Evolutionary conservation across 1,284 basidiomycete species (phyloP).

Genomic region (Inonotus obliquus): DNA sequence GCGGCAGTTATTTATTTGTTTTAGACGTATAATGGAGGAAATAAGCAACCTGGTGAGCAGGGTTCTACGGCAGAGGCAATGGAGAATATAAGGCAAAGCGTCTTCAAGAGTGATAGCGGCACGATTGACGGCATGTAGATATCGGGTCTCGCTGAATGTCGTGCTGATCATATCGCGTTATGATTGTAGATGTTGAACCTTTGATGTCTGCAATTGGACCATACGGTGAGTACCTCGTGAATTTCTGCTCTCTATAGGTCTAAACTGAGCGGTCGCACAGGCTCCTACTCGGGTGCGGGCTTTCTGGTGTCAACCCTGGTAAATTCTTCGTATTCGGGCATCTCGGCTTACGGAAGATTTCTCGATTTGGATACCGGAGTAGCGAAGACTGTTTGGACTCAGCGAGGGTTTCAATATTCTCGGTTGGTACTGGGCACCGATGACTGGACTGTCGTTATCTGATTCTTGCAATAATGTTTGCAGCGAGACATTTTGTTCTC

Average conservation of each 20-base stretch:
- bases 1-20: constrained; percentile 5
- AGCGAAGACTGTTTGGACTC: constrained; percentile 54
- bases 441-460: constrained; percentile 2
- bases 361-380: constrained; percentile 63
- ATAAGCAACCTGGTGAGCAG: constrained; percentile 46
- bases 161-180: neutral
- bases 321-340: constrained; percentile 29
- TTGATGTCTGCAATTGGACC: constrained; percentile 52
- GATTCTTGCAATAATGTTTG: neutral
- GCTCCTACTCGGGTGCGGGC: constrained; percentile 66
- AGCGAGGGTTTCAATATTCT: constrained; percentile 38
- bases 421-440: constrained; percentile 34
- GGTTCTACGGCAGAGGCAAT: constrained; percentile 43
- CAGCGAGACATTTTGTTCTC: constrained; percentile 67
- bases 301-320: constrained; percentile 51
- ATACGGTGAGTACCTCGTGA: constrained; percentile 44
- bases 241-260: neutral
- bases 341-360: constrained; percentile 56
- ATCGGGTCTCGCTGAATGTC: neutral
- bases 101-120: constrained; percentile 56
- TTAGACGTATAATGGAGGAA: constrained; percentile 69
- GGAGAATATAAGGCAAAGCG: constrained; percentile 47
- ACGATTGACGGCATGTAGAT: constrained; percentile 49
- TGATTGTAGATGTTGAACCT: constrained; percentile 44
- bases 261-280: constrained; percentile 31